Evolutionary conservation across 2,329 filamentous ascomycete genomes (phyloP), one percentile per base, ranked within the genome.

Genomic region (Phoma herbarum): DNA sequence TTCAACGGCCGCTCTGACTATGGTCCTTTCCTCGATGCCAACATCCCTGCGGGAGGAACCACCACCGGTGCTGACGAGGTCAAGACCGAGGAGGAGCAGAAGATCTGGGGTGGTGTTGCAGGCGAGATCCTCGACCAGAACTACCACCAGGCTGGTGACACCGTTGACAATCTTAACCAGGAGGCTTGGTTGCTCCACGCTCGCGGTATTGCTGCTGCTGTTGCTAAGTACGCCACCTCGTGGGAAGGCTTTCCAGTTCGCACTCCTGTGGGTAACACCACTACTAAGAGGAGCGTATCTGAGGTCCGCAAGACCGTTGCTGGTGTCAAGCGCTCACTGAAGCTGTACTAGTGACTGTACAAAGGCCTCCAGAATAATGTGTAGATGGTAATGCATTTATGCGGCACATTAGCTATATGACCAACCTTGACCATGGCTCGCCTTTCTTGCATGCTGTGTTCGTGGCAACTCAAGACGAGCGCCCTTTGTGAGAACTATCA

Each of bases 1-100:
- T 78, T 79, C 53, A 62, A 73, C 49, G 76, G 76, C 11, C 75
- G 76, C n/a, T 75, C 70, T 2, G 77, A 79, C 57, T 78, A 79
- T 42, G 69, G 65, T 31, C 67, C 74, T 1, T 78, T 78, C 66
- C 67, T 78, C 35, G 67, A 73, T 28, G 63, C 54, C 11, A 72
- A 71, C 37, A 77, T 78, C 41, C 71, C 77, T 2, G 65, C 70
- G 2, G 76, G 77, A 7, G 76, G 77, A 14, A 70, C 72, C 4
- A 73, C 72, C 35, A 78, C 77, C 3, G 78, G 78, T 5, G 76
- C 75, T 4, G 76, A 78, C 43, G 65, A 73, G 26, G 61, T 76
- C 59, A 79, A 79, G 69, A 78, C 75, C 2, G 67, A 62, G 37
- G 73, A 71, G 41, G 70, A 77, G 59, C 74, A 64, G 14, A 67